Evolutionary conservation across 371 early-diverging fungal genomes (phyloP).

Genomic region (Rhizopus stolonifer): DNA sequence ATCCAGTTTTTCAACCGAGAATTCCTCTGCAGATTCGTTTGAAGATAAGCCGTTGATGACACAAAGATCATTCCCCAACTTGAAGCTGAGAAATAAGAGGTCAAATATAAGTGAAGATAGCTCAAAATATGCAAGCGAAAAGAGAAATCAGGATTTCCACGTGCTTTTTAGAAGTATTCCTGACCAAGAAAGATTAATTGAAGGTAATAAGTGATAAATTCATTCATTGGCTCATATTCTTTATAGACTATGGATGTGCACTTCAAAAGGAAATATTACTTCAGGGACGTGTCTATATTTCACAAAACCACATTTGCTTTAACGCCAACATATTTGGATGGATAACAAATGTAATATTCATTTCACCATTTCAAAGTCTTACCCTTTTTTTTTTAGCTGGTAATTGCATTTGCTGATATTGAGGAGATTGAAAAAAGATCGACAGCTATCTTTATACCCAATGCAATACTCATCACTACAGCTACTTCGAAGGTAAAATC

Average conservation of each 20-base stretch:
- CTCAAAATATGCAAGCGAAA: slow-evolving; percentile 30
- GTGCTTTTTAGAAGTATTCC: slow-evolving; percentile 56
- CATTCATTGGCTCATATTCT: not conserved
- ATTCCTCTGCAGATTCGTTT: not conserved
- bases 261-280: slow-evolving; percentile 91
- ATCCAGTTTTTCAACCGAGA: not conserved
- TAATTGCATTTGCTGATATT: slow-evolving; percentile 79
- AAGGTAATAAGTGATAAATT: slow-evolving; percentile 32
- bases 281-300: slow-evolving; percentile 90
- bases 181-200: slow-evolving; percentile 54
- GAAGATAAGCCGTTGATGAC: not conserved
- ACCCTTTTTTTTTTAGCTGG: slow-evolving; percentile 47
- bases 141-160: slow-evolving; percentile 56
- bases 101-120: not conserved
- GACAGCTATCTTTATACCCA: slow-evolving; percentile 81
- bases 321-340: slow-evolving; percentile 96
- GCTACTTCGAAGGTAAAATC: slow-evolving; percentile 54
- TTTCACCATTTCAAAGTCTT: not conserved
- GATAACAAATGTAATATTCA: slow-evolving; percentile 73
- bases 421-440: slow-evolving; percentile 74
- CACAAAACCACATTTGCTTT: slow-evolving; percentile 86
- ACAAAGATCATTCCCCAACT: slow-evolving; percentile 1
- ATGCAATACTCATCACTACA: slow-evolving; percentile 79
- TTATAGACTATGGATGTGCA: slow-evolving; percentile 86
- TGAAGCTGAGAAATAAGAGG: not conserved